Evolutionary conservation across 75 land plant species (phyloP), one percentile per base, ranked within the genome.

Genomic region (Pseudotsuga menziesii): DNA sequence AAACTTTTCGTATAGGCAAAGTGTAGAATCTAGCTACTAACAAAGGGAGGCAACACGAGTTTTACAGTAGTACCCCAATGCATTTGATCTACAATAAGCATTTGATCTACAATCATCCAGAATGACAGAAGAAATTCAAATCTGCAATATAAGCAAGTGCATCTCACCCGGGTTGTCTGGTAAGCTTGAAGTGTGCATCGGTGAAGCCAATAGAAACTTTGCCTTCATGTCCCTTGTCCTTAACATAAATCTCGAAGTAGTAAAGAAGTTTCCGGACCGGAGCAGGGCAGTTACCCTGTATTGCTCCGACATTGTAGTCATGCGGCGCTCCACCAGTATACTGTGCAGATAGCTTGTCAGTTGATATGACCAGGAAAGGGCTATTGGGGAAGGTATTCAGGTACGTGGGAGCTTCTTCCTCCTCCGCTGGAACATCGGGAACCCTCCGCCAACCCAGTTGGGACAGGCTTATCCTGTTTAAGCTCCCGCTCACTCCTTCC

Each of bases 291-390:
- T 97, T 86, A 57, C 86, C 93, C 73, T 97, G 98, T 8, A 91
- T 86, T n/a, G 87, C 98, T 3, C 99, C 99, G 23, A 97, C 99
- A 59, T 97, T 98, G 67, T 94, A 88, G 3, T 93, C 95, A 83
- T 97, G 99, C 39, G 83, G 82, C 8, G 84, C 79, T 7, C 79
- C 85, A 32, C 80, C 79, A 11, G 84, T 82, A 78, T 97, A 97
- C 69, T 80, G 74, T 4, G 96, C 89, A 75, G 97, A 87, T 11
- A 97, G 86, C 87, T 97, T 97, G 61, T 97, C 98, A 4, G 88
- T 85, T 2, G 95, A 83, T 56, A 97, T 88, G 60, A 86, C 85
- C 29, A 84, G 52, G 81, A 92, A 94, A 3, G 90, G 93, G 35
- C 93, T 93, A 72, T 89, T 88, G 80, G 84, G 82, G 75, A 81